Base-by-base conservation (phyloP, 352 stramenopile species). In the Globisporangium carolinianum region DNA sequence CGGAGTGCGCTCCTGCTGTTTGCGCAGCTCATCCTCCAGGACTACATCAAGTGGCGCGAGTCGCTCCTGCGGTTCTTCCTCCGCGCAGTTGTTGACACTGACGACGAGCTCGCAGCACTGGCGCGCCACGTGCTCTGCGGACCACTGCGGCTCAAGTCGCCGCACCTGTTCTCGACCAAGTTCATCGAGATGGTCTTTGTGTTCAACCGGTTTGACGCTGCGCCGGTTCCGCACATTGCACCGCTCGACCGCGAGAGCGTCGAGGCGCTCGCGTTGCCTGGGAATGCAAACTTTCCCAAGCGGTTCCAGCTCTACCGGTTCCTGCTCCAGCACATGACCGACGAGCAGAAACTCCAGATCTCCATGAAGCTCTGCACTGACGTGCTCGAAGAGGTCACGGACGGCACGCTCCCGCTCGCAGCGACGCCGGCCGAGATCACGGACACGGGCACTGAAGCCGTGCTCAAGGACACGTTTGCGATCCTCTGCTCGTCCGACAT, bases 1-100 rank as follows among this genome's bases (percentile, higher is more conserved):
- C 95, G 97, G 43, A 97, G 97, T 60, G 93, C 95, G 17, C 71
- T 99, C n/a, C 61, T 98, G 35, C 65, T 99, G 4, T 91, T 99
- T 54, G 97, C 95, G 0, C 95, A 96, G 62, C 73, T 99, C 12
- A 82, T 99, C 15, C 71, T 98, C 5, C 96, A 99, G 71, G 97
- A 99, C 68, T 99, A 98, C 72, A 95, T 99, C 65, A 99, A 99
- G 73, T 99, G 96, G 95, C 86, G 95, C 36, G 97, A 98, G 35
- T 89, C 97, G 9, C 68, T 99, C 4, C 73, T 98, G 47, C 91
- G 95, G 48, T 96, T 97, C 61, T 98, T 98, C 69, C 76, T 99
- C 46, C 94, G 96, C 9, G 90, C 91, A 5, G 86, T 95, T 8
- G 91, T 97, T 15, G 97, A 99, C 64, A 71, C 96, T 64, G 85